These are phyloP conservation scores for Fusarium kyushuense DNA, from an alignment of 2,329 filamentous ascomycete species.

Conservation along the genomic window DNA sequence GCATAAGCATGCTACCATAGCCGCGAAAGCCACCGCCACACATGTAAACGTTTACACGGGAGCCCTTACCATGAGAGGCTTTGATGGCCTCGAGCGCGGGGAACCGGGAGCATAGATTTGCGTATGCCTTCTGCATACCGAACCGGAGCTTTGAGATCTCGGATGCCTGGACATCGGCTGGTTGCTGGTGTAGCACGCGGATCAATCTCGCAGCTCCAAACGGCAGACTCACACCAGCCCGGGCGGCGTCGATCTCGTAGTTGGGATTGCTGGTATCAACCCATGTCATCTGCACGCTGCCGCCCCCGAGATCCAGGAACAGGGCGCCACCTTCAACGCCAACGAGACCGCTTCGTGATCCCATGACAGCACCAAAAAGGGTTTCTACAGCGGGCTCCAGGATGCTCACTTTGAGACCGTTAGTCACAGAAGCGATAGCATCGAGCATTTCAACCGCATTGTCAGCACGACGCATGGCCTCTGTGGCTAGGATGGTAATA, in stretches of 20 bases:
- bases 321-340: conserved; percentile 73
- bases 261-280: conserved; percentile 61
- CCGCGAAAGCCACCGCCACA: conserved; percentile 92
- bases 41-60: conserved; percentile 79
- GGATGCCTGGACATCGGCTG: conserved; percentile 56
- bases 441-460: conserved; percentile 78
- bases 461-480: conserved; percentile 84
- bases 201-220: conserved; percentile 71
- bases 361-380: conserved; percentile 80
- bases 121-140: conserved; percentile 71
- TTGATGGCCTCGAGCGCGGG: conserved; percentile 60
- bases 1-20: conserved; percentile 91
- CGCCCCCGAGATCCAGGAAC: conserved; percentile 88
- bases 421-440: conserved; percentile 70
- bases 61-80: conserved; percentile 52
- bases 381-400: conserved; percentile 86
- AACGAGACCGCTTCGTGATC: conserved; percentile 80
- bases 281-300: conserved; percentile 74
- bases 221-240: conserved; percentile 68
- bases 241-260: conserved; percentile 67
- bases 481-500: conserved; percentile 84
- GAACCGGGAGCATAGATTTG: conserved; percentile 62
- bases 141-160: conserved; percentile 67
- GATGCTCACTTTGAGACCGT: conserved; percentile 76
- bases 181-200: conserved; percentile 59